Base-by-base conservation (phyloP, 1,139 yeast species). In the Kodamaea arcana region DNA sequence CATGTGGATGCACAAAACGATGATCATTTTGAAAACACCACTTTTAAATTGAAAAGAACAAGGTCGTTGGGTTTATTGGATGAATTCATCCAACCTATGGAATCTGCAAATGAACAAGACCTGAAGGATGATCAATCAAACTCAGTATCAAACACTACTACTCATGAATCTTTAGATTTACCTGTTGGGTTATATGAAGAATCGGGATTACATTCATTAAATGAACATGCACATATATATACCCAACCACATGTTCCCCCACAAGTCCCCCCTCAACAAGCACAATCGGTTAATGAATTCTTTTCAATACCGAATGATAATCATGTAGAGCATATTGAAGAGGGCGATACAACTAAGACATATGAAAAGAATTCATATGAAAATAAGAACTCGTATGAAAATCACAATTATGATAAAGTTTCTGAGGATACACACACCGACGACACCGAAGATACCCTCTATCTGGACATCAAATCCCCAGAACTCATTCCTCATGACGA, bases 11-110 rank as follows among this genome's bases (percentile, higher is more conserved):
- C 94, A 11, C 69, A 73, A 33, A 80, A 80, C 56, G 87, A 81
- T 40, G 78, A 74, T 39, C 84, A 83, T 51, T 86, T 86, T 51
- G 73, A 78, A 41, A 76, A 74, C 42, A 75, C 87, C 10, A 75
- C 94, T 3, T 87, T 83, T 57, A 80, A 80, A 49, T 65, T 87
- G 51, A 87, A 86, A 52, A 66, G 95, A 51, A 87, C 95, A 21
- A 72, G 94, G 50, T 83, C 94, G 6, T 69, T 86, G 72, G 95
- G 95, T 1, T 58, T 85, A 15, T 65, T 87, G 46, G 95, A 84
- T 52, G 85, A 80, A 46, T 83, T 74, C 50, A 78, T 81, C 32
- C 76, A 67, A 30, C 63, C 62, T 4, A 23, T 29, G 26, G 6
- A 10, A 26, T 38, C 43, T 10, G 24, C 18, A 2, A 18, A 18